phyloP scores from a whole-genome alignment of 768 basidiomycete species.

The Suillus brevipes region DNA sequence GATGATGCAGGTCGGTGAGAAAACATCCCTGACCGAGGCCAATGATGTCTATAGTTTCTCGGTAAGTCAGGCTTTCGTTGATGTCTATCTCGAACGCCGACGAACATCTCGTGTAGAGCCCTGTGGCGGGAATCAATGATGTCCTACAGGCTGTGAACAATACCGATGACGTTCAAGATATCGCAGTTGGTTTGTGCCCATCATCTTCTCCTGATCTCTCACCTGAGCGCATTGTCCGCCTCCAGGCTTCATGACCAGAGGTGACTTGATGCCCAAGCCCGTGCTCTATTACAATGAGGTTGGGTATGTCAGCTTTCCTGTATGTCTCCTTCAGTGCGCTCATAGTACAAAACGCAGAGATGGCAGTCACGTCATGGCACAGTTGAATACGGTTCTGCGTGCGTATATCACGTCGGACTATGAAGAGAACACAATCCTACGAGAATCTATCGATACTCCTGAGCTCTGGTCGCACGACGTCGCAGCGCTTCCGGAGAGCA shows the following conservation, averaged over 20 bases:
- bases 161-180: background rate
- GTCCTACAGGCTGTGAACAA: background rate
- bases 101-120: background rate
- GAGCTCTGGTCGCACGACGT: background rate
- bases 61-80: background rate
- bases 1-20: background rate
- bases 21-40: background rate
- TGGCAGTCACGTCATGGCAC: background rate
- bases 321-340: background rate
- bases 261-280: background rate
- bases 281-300: background rate
- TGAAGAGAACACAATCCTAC: constrained; percentile 1
- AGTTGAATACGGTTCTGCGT: background rate
- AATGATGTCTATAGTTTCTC: background rate
- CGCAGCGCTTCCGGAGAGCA: background rate
- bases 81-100: background rate
- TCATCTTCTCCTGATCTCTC: too few relatives aligned
- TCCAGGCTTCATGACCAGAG: background rate
- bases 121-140: background rate
- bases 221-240: background rate
- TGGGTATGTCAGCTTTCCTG: background rate
- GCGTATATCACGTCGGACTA: constrained; percentile 8
- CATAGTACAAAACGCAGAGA: background rate
- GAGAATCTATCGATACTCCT: background rate
- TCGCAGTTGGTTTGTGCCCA: background rate